Evolutionary conservation across 805 yeast species (phyloP).

Genomic region (Candida succiphila): DNA sequence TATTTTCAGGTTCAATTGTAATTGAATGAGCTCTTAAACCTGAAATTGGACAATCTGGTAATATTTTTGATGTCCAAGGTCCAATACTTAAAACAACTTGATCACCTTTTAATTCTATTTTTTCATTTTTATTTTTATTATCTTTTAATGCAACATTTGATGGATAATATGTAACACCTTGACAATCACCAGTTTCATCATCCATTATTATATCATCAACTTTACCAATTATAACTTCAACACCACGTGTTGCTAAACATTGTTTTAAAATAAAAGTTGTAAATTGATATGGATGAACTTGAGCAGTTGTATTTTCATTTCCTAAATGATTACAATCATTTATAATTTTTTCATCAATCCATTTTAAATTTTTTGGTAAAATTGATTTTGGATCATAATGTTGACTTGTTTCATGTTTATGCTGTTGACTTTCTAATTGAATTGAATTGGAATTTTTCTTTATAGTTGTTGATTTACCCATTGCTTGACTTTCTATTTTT

Average conservation of each 20-base stretch:
- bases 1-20: slow-evolving; percentile 72
- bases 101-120: slow-evolving; percentile 50
- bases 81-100: slow-evolving; percentile 84
- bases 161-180: slow-evolving; percentile 56
- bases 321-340: slow-evolving; percentile 74
- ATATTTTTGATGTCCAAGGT: slow-evolving; percentile 90
- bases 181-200: slow-evolving; percentile 55
- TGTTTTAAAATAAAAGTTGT: slow-evolving; percentile 75
- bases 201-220: slow-evolving; percentile 59
- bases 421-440: too few relatives aligned
- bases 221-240: slow-evolving; percentile 80
- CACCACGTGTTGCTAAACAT: slow-evolving; percentile 73
- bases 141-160: slow-evolving; percentile 25
- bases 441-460: slow-evolving; percentile 25
- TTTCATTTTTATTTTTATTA: slow-evolving; percentile 20
- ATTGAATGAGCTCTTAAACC: slow-evolving; percentile 94
- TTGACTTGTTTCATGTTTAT: slow-evolving; percentile 4
- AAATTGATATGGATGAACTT: slow-evolving; percentile 91
- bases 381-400: slow-evolving; percentile 4
- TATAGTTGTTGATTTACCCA: slow-evolving; percentile 20
- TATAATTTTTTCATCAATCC: slow-evolving; percentile 63
- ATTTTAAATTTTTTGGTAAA: slow-evolving; percentile 59
- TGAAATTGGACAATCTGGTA: slow-evolving; percentile 90
- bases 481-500: slow-evolving; percentile 7
- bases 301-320: slow-evolving; percentile 83